Evolutionary conservation across 2,329 filamentous ascomycete species (phyloP).

Genomic region (Penicillium sp.): DNA sequence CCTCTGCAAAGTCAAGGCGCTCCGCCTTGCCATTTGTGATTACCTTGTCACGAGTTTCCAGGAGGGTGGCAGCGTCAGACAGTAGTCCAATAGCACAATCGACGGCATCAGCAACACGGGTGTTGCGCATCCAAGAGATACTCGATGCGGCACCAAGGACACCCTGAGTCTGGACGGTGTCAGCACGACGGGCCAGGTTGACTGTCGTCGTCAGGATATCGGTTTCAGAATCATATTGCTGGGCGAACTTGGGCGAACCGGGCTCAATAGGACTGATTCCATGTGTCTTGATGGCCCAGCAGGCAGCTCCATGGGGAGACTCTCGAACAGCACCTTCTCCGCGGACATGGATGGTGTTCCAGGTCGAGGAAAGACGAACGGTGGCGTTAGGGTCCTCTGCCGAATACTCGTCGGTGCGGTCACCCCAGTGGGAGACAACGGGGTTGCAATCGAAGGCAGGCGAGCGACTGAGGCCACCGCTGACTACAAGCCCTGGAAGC

Average conservation of each 20-base stretch:
- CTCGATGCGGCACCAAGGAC: constrained; percentile 10
- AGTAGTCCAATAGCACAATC: constrained; percentile 17
- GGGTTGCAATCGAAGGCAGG: constrained; percentile 17
- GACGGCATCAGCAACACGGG: constrained; percentile 16
- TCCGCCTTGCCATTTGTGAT: not conserved
- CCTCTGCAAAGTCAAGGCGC: constrained; percentile 13
- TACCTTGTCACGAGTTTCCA: constrained; percentile 17
- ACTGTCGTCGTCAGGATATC: constrained; percentile 15
- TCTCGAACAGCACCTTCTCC: constrained; percentile 10
- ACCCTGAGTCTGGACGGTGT: constrained; percentile 8
- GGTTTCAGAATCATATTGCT: constrained; percentile 11
- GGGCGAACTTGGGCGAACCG: constrained; percentile 8
- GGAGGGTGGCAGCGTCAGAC: constrained; percentile 7
- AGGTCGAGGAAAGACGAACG: constrained; percentile 14
- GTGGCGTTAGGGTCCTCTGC: constrained; percentile 16
- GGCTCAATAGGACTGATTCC: constrained; percentile 9
- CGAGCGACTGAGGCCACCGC: constrained; percentile 19
- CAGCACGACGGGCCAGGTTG: constrained; percentile 13
- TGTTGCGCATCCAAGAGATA: constrained; percentile 17
- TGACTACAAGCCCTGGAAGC: constrained; percentile 12
- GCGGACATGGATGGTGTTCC: constrained; percentile 14
- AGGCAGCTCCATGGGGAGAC: constrained; percentile 11
- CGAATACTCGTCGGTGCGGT: constrained; percentile 12
- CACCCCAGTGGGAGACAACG: constrained; percentile 17
- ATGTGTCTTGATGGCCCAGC: constrained; percentile 14